Base-by-base conservation (phyloP, 2,329 filamentous ascomycete species). In the Penicillium nordicum region DNA sequence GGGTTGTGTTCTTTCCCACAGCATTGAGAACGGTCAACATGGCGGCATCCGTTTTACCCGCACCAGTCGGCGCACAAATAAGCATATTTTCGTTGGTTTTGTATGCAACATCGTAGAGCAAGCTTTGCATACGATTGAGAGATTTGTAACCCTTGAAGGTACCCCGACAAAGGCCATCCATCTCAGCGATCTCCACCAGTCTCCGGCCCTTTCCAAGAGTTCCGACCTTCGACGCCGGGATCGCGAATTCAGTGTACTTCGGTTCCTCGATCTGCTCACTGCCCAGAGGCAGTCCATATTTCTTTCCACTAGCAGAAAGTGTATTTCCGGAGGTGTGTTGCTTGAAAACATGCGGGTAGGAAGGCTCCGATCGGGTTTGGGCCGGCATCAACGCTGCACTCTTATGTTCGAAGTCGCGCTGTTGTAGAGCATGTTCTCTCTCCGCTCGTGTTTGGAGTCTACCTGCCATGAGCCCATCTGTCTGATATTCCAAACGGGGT, bases 21-120 rank as follows among this genome's bases (percentile, higher is more conserved):
- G 90, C 89, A 71, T 96, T 95, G 57, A 99, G 79, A 56, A 99
- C 91, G 0, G 95, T 94, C 64, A 99, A 82, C 92, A 99, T 95
- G 9, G 94, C 95, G 30, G 93, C 94, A 75, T 99, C 94, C 1
- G 94, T 99, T 82, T 99, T 99, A 85, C 94, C 94, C 59, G 92
- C 92, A 84, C 94, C 94, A 52, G 94, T 99, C 5, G 94, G 94
- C 23, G 94, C 94, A 74, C 94, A 99, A 57, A 99, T 95, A 50
- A 99, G 84, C 93, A 99, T 97, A 65, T 99, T 99, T 76, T 99
- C 94, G 69, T 87, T 96, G 2, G 91, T 97, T 72, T 88, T 90
- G 76, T 99, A 97, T 0, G 92, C 94, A 5, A 99, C 90, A 0
- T 92, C 92, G 67, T 96, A 96, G 0, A 97, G 90, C 46, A 99